Base-by-base conservation (phyloP, 108 stramenopile species). In the Cyclotella baltica region DNA sequence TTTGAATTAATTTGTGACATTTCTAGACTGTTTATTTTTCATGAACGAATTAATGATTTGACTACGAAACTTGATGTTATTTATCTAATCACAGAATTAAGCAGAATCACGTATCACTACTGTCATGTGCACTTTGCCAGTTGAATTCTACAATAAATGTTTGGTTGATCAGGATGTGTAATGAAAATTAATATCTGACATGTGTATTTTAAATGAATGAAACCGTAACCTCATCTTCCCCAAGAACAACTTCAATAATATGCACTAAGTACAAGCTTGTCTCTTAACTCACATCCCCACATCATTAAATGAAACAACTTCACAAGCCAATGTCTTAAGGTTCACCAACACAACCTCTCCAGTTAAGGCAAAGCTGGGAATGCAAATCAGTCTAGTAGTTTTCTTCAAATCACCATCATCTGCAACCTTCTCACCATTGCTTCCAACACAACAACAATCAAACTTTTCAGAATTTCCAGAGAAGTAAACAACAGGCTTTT, bases 271-370 rank as follows among this genome's bases (percentile, higher is more conserved):
- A 64, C n/a, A 64, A 25, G 15, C 16, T 58, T 5, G 30, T 35
- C 11, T 13, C 34, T 46, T n/a, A 47, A 23, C 35, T 75, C 75
- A 76, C 31, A 57, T 25, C 51, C 65, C 46, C 27, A 73, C 76
- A 72, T 80, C 83, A 69, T 84, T 81, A 59, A 93, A 93, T 50
- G 85, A 72, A 30, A 96, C 35, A 16, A 91, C 57, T 66, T 92
- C 90, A 63, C 85, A 88, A 23, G 82, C 86, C 73, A 90, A 72
- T 10, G 82, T 92, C 33, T 80, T 69, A 78, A 93, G 50, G 72
- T 96, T 92, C 29, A 96, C 83, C 84, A 91, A 62, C 18, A 92
- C 91, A 22, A 87, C 95, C 61, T 91, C 81, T 47, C 87, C 87
- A 25, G 92, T 88, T 63, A 76, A 47, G 20, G 82, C 70, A 81